A percentile compares a stretch with the other conserved stretches of the same genome.
phyloP scores from a whole-genome alignment of 1,139 yeast genomes.

The Diutina siamensis region DNA sequence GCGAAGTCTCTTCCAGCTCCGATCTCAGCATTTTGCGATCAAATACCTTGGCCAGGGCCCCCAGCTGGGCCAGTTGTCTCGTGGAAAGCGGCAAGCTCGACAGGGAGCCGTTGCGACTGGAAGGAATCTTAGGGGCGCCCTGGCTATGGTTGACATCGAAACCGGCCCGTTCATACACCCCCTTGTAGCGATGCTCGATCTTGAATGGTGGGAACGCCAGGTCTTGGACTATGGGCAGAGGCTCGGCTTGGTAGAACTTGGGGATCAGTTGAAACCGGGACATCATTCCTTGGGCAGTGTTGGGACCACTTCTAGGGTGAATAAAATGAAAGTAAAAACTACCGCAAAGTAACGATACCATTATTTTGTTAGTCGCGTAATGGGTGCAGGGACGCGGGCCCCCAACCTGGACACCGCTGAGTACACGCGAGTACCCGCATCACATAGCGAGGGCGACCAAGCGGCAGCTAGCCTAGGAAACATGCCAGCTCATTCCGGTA shows the following conservation, averaged over 20 bases:
- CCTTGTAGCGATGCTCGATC: constrained; percentile 40
- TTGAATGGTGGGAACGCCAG: constrained; percentile 53
- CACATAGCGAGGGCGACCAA: too few species aligned
- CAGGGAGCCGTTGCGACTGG: neutral
- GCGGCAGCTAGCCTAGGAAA: too few species aligned
- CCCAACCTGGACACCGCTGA: too few species aligned
- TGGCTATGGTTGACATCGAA: constrained; percentile 31
- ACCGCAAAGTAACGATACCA: neutral
- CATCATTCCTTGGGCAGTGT: neutral
- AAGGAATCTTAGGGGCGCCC: neutral
- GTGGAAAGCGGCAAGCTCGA: neutral
- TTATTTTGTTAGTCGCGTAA: neutral
- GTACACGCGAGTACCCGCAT: too few species aligned
- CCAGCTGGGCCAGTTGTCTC: neutral
- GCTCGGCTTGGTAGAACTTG: constrained; percentile 19
- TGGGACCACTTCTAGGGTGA: neutral
- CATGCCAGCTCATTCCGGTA: too few species aligned
- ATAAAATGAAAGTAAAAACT: too few species aligned
- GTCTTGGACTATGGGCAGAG: constrained; percentile 18
- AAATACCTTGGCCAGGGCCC: neutral
- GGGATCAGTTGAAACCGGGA: constrained; percentile 16
- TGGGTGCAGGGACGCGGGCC: neutral
- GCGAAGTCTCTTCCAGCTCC: constrained; percentile 1
- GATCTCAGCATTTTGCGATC: neutral
- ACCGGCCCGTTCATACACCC: constrained; percentile 59